Evolutionary conservation across 768 basidiomycete species (phyloP).

Genomic region (Rhodotorula babjevae): DNA sequence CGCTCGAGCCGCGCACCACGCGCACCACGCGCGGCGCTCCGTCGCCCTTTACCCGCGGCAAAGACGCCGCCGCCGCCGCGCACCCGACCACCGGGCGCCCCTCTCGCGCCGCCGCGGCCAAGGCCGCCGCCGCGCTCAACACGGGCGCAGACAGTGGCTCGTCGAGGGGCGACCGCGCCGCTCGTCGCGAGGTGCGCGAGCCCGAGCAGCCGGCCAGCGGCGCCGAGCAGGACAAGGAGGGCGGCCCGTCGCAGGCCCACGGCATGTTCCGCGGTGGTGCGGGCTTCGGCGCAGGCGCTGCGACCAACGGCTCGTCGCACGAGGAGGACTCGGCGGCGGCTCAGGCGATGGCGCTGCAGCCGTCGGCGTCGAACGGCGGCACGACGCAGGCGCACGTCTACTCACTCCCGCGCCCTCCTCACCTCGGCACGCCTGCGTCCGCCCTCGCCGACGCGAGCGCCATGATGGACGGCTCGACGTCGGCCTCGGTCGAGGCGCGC

Average conservation of each 20-base stretch:
- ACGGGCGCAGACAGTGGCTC: neutral
- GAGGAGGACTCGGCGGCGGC: no score
- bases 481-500: neutral
- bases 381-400: neutral
- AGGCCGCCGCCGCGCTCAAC: no score
- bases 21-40: neutral
- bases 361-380: neutral
- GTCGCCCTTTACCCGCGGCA: no score
- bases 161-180: neutral
- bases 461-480: neutral
- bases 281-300: neutral
- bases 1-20: neutral
- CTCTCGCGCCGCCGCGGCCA: neutral
- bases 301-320: neutral
- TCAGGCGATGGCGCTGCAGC: neutral
- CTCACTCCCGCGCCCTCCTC: conserved; percentile 24
- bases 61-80: no score
- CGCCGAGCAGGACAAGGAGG: neutral
- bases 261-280: conserved; percentile 23
- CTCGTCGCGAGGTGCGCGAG: neutral
- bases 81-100: neutral
- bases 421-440: neutral
- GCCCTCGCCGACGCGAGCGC: neutral
- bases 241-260: neutral
- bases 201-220: neutral